Conservation (phyloP, 148 eudicot species). For the Euryodendron excelsum region DNA sequence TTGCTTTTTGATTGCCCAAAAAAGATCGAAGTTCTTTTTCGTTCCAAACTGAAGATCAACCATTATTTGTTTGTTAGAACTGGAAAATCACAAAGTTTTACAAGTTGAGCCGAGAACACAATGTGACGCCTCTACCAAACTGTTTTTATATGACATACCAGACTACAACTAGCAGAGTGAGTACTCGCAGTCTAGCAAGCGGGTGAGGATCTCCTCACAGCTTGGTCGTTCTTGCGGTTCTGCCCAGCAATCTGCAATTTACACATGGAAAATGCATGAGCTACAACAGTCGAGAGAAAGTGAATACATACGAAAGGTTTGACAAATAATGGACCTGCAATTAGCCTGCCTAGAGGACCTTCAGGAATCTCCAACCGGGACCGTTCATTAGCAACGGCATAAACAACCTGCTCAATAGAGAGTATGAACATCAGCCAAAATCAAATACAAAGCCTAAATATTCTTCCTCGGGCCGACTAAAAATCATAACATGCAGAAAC, state of each 20-base stretch:
- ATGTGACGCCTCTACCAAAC: constrained; percentile 29
- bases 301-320: too few species aligned
- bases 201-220: constrained; percentile 73
- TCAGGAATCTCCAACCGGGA: constrained; percentile 78
- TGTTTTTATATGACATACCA: constrained; percentile 24
- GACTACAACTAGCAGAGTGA: constrained; percentile 52
- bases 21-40: too few species aligned
- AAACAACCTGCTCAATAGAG: constrained; percentile 64
- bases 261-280: not conserved
- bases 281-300: too few species aligned
- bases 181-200: constrained; percentile 82
- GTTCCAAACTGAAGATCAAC: constrained; percentile 1
- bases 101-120: constrained; percentile 28
- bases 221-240: constrained; percentile 84
- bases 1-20: too few species aligned
- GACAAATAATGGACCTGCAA: too few species aligned
- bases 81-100: constrained; percentile 6
- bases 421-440: not conserved
- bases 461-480: not conserved
- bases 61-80: not conserved
- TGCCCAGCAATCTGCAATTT: constrained; percentile 89
- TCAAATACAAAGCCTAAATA: not conserved
- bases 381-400: constrained; percentile 79
- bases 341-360: constrained; percentile 84
- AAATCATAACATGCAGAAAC: not conserved